Evolutionary conservation across 2,329 filamentous ascomycete genomes (phyloP).

Genomic region (Phialocephala subalpina): DNA sequence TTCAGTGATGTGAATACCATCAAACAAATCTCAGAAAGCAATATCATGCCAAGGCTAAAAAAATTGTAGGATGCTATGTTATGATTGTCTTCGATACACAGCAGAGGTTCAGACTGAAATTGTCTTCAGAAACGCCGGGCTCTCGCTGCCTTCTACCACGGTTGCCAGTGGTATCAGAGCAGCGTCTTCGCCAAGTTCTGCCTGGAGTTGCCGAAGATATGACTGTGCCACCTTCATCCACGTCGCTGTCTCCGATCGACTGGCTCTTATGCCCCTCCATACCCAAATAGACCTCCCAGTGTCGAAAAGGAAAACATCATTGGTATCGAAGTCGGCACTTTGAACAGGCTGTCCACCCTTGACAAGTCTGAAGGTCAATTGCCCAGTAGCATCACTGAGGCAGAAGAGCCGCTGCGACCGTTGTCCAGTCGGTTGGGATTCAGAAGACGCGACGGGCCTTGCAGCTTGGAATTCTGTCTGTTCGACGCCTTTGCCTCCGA

Average conservation of each 20-base stretch:
- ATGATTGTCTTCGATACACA: no score
- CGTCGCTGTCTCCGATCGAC: conserved; percentile 62
- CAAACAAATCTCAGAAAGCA: no score
- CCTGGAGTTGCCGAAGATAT: conserved; percentile 53
- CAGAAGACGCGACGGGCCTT: conserved; percentile 49
- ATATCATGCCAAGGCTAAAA: no score
- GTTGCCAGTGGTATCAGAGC: conserved; percentile 59
- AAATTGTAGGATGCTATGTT: no score
- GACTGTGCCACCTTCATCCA: conserved; percentile 68
- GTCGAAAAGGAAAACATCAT: conserved; percentile 69
- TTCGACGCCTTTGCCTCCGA: conserved; percentile 56
- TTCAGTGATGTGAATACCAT: no score
- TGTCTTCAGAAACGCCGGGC: conserved; percentile 52
- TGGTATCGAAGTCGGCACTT: conserved; percentile 59
- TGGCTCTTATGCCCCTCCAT: conserved; percentile 69
- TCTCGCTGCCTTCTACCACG: conserved; percentile 64
- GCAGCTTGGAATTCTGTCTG: conserved; percentile 50
- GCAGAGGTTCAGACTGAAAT: conserved; percentile 9
- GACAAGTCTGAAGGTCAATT: conserved; percentile 63
- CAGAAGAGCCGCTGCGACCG: conserved; percentile 58
- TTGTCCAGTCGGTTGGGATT: conserved; percentile 25
- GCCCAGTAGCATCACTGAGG: conserved; percentile 68
- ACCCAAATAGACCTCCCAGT: conserved; percentile 70
- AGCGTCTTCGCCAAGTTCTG: conserved; percentile 15
- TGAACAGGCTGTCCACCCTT: conserved; percentile 60